Evolutionary conservation across 1,284 basidiomycete genomes (phyloP).

Genomic region (Butyriboletus appendiculatus): DNA sequence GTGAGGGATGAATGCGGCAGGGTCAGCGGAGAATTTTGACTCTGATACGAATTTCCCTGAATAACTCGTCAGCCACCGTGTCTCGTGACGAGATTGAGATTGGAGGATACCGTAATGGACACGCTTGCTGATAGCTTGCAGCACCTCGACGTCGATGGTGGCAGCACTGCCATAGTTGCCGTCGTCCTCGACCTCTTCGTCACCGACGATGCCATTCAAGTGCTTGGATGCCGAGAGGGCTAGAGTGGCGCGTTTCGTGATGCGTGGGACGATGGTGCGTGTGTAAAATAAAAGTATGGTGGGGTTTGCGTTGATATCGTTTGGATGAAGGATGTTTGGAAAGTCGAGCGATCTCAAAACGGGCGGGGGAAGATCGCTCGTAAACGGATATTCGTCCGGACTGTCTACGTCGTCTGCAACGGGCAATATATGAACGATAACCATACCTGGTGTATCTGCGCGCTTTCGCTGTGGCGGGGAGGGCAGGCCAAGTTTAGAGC

Average conservation of each 20-base stretch:
- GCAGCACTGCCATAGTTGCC: slow-evolving; percentile 98
- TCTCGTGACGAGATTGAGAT: background rate
- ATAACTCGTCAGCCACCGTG: slow-evolving; percentile 2
- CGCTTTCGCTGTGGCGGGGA: slow-evolving; percentile 72
- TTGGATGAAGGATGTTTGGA: slow-evolving; percentile 81
- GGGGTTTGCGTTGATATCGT: slow-evolving; percentile 85
- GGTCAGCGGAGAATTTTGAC: slow-evolving; percentile 88
- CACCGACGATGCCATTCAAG: slow-evolving; percentile 62
- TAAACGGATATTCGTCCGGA: slow-evolving; percentile 98
- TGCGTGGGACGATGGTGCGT: slow-evolving; percentile 77
- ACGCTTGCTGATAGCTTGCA: slow-evolving; percentile 92
- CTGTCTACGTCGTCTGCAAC: slow-evolving; percentile 41
- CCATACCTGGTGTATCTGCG: slow-evolving; percentile 85
- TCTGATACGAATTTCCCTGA: slow-evolving; percentile 98
- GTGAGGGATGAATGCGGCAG: slow-evolving; percentile 88
- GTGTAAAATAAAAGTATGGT: slow-evolving; percentile 92
- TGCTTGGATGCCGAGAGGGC: slow-evolving; percentile 62
- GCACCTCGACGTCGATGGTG: slow-evolving; percentile 91
- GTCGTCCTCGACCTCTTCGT: slow-evolving; percentile 78
- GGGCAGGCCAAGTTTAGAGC: background rate
- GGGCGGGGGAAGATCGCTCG: slow-evolving; percentile 78
- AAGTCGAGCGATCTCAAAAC: slow-evolving; percentile 78
- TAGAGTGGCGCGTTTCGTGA: slow-evolving; percentile 71
- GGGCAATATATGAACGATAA: background rate
- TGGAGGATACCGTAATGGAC: slow-evolving; percentile 92